Evolutionary conservation across 371 early-diverging fungal species (phyloP), one percentile per base, ranked within the genome.

Genomic region (Choanephora cucurbitarum): DNA sequence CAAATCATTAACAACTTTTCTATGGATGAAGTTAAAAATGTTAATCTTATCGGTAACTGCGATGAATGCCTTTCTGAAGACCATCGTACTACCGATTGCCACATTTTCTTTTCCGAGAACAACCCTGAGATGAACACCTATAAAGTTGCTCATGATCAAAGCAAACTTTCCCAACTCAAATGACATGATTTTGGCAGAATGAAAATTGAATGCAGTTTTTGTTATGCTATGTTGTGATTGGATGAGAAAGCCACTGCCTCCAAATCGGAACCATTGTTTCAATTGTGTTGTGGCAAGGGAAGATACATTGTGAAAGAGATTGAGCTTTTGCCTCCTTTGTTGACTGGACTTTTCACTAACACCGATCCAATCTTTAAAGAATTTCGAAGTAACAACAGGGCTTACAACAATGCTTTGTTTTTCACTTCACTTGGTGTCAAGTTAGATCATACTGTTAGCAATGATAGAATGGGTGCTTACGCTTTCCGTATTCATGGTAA

Each of bases 391-490:
- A 64, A 64, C 13, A 50, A 58, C n/a, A 4, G 64, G 24, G 18
- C 52, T 23, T 64, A 58, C 44, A 64, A 58, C 47, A 48, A 43
- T 47, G 37, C 50, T 24, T 47, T 64, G 1, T 22, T 52, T 31
- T 64, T 58, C 50, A 55, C 55, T 32, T 58, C 58, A 10, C 13
- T 64, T 28, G 64, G 59, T 9, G 52, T 33, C n/a, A 55, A 58
- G 2, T 15, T 64, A 13, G 63, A 63, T 39, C 3, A 34, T 15
- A 5, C 13, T 43, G 46, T 52, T 28, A 8, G 0, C 22, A 62
- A 40, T 22, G 21, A 34, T 1, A 23, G 17, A 19, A 22, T 37
- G 10, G 50, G 53, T 13, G 44, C 47, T 43, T 62, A 62, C 37
- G 32, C n/a, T 31, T 62, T 62, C 31, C 19, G 53, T 44, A 52